Percentiles rank a stretch among this genome's conserved stretches.
These are phyloP conservation scores for Cladorrhinum sp. DNA, from an alignment of 2,329 filamentous ascomycete genomes.

Conservation along the genomic window DNA sequence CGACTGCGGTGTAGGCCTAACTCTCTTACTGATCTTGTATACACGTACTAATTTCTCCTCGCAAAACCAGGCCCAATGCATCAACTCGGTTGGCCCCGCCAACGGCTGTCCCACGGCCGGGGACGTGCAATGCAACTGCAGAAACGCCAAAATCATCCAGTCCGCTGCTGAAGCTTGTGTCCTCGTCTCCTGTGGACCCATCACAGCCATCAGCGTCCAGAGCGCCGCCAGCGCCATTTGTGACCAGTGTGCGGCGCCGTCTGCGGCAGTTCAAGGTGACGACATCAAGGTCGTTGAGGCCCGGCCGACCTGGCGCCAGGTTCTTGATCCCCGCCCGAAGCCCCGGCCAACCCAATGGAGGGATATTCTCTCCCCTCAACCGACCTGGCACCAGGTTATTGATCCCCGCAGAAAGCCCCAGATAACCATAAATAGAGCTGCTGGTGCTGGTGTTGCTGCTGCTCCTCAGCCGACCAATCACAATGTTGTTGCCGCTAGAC, in stretches of 20 bases:
- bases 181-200: constrained; percentile 10
- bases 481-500: neutral
- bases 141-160: constrained; percentile 1
- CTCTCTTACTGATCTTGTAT: neutral
- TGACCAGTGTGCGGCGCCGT: constrained; percentile 8
- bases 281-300: neutral
- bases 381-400: too few species aligned
- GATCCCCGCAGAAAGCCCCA: too few species aligned
- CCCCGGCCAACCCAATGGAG: too few species aligned
- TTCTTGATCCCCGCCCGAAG: too few species aligned
- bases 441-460: too few species aligned
- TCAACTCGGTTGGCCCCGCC: constrained; percentile 6
- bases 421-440: too few species aligned
- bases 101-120: constrained; percentile 12
- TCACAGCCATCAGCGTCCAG: neutral
- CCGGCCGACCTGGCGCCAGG: neutral
- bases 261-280: neutral
- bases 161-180: neutral
- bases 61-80: neutral
- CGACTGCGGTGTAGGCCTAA: constrained; percentile 15
- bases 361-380: too few species aligned
- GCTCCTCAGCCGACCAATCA: neutral
- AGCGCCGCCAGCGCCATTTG: constrained; percentile 17
- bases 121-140: constrained; percentile 18
- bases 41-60: neutral